Evolutionary conservation across 371 early-diverging fungal species (phyloP), one percentile per base, ranked within the genome.

Genomic region (Lichtheimia corymbifera): DNA sequence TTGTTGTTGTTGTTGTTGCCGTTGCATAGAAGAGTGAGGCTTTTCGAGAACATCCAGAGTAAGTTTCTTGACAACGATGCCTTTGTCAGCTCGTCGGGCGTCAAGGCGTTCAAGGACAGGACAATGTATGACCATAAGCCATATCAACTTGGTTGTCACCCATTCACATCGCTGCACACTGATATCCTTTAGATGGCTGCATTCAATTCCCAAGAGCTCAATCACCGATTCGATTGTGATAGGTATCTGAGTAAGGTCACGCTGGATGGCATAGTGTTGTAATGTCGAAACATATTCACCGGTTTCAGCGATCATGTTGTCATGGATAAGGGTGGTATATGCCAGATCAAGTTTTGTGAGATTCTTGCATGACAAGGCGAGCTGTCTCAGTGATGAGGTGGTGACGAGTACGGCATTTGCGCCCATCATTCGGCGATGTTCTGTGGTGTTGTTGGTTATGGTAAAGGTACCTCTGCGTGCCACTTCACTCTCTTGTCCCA

Each of bases 241-340:
- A 9, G 73, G 66, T 20, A 82, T 72, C 28, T 73, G 75, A 0
- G 86, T 85, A 52, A 85, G 65, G 14, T 82, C 83, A n/a, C 76
- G 73, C 50, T 79, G 84, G 14, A 77, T 54, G 6, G 80, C 71
- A 57, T 79, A 80, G 53, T 74, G 62, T 50, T 82, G 88, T 20
- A 85, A 53, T 13, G 82, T 75, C 7, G 83, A 84, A 12, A 80
- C 22, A 54, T 86, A 88, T 57, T 86, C 86, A 3, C 83, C 83
- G 2, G 85, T 88, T 58, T 88, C 86, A 18, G 59, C 66, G 43
- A 83, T 70, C 13, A 73, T 47, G 35, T 71, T 79, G 62, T 88
- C 88, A 24, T 66, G 41, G 14, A 73, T 53, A 20, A 88, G 50
- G 9, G 72, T 64, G 0, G 81, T 80, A 41, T 76, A 73, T 4